Conservation (phyloP, 1,284 basidiomycete genomes). For the Leccinum solheimii region DNA sequence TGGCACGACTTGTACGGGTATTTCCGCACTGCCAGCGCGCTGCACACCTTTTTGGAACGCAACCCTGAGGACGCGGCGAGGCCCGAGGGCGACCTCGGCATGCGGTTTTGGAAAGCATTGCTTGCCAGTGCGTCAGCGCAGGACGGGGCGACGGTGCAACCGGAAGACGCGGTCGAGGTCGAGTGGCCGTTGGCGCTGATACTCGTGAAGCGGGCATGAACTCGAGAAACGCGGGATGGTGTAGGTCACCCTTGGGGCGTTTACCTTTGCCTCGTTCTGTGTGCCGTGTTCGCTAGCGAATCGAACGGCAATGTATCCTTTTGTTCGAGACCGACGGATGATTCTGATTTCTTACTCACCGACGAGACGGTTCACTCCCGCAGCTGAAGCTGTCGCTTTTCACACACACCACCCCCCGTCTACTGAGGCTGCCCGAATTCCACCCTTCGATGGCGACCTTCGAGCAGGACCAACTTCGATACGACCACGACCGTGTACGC, state of each 20-base stretch:
- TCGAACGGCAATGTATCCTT: background rate
- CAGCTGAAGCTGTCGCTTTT: background rate
- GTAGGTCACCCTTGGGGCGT: background rate
- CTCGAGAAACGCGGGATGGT: too few species aligned
- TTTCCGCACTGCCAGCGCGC: slow-evolving; percentile 69
- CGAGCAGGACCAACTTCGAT: slow-evolving; percentile 39
- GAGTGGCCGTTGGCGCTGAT: slow-evolving; percentile 78
- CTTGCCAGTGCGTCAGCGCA: slow-evolving; percentile 40
- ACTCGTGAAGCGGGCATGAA: slow-evolving; percentile 45
- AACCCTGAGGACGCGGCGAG: slow-evolving; percentile 58
- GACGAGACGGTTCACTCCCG: too few species aligned
- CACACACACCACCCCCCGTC: background rate
- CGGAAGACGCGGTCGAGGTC: slow-evolving; percentile 53
- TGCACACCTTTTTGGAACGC: slow-evolving; percentile 68
- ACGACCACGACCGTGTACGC: slow-evolving; percentile 50
- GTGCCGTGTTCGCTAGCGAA: background rate
- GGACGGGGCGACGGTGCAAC: slow-evolving; percentile 36
- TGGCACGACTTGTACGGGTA: slow-evolving; percentile 70
- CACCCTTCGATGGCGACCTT: slow-evolving; percentile 12
- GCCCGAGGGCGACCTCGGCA: slow-evolving; percentile 60
- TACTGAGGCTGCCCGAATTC: background rate
- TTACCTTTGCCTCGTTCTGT: background rate
- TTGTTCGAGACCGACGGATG: background rate
- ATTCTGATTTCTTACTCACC: background rate
- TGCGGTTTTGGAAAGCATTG: slow-evolving; percentile 58